Evolutionary conservation across 306 rosid genomes (phyloP), one percentile per base, ranked within the genome.

Genomic region (Calophaca sinica): DNA sequence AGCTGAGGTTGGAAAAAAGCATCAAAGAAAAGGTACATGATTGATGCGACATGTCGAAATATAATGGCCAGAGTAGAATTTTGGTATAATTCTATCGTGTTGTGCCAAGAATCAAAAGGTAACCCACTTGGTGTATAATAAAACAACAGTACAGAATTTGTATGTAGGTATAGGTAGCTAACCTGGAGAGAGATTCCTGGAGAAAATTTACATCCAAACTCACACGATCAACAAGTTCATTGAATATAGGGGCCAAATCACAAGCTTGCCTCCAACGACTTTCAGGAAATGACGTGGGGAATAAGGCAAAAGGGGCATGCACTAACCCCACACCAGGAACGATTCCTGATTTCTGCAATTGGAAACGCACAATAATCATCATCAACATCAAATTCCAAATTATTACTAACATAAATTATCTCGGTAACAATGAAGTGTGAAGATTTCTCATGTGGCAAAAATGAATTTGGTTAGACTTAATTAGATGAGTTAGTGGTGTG

Each of bases 301-400:
- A 78, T 75, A 94, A 83, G 71, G 98, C 86, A 82, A 89, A 72
- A 3, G 98, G 98, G 2, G 91, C 90, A 72, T 94, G 98, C 55
- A 86, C 91, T 84, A 94, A 39, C 20, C 98, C 97, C 5, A 94
- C 90, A 31, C 97, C 98, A n/a, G 98, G 97, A 53, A 89, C 81
- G 70, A 48, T 83, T 64, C 94, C 96, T 0, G 97, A 94, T 69
- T 86, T 70, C 97, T 94, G 80, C 29, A 73, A 57, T 80, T 73
- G 0, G 41, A 55, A 11, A 75, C 66, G 78, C 57, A 13, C 32
- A 4, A 76, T 26, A 41, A 33, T 33, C 36, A 33, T 60, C 78
- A 81, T 48, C 81, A 72, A 75, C 55, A 10, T 38, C 54, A 52
- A 52, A n/a, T 50, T 44, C 48, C 42, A 38, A 38, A 4, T 2